phyloP scores from a whole-genome alignment of 768 basidiomycete species.

The Royoungia palumana region DNA sequence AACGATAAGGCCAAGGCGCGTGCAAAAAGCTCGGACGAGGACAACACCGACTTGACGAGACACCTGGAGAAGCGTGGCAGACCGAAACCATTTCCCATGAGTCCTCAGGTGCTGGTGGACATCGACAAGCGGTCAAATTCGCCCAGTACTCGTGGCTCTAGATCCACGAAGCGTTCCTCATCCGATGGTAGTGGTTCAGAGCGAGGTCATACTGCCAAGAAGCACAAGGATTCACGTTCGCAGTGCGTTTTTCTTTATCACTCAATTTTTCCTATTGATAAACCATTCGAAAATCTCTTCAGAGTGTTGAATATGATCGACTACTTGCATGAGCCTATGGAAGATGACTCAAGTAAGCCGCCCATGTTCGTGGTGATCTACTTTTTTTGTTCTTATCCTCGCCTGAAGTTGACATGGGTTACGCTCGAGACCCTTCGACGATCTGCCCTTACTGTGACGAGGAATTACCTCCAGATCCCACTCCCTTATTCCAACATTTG shows the following conservation, averaged over 20 bases:
- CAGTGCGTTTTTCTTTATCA: conserved; percentile 9
- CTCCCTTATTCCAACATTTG: conserved; percentile 54
- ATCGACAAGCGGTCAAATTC: conserved; percentile 32
- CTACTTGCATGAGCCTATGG: conserved; percentile 19
- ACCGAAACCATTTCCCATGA: conserved; percentile 48
- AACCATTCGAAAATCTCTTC: neutral
- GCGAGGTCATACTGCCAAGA: conserved; percentile 30
- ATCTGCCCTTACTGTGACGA: conserved; percentile 84
- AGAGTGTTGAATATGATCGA: conserved; percentile 12
- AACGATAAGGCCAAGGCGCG: conserved; percentile 19
- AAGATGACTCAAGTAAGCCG: conserved; percentile 44
- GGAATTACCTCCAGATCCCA: conserved; percentile 58
- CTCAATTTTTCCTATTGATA: neutral
- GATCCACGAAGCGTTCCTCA: conserved; percentile 29
- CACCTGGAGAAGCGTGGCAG: neutral
- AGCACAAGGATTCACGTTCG: conserved; percentile 27
- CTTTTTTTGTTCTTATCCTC: neutral
- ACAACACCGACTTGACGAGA: neutral
- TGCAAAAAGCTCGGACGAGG: conserved; percentile 2
- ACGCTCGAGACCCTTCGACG: conserved; percentile 56
- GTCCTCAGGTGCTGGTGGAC: conserved; percentile 40
- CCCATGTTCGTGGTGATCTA: neutral
- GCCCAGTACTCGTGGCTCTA: conserved; percentile 7
- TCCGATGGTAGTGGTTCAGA: conserved; percentile 32
- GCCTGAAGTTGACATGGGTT: conserved; percentile 48